Evolutionary conservation across 305 asterid genomes (phyloP), one percentile per base, ranked within the genome.

Genomic region (Stenogyne calaminthoides): DNA sequence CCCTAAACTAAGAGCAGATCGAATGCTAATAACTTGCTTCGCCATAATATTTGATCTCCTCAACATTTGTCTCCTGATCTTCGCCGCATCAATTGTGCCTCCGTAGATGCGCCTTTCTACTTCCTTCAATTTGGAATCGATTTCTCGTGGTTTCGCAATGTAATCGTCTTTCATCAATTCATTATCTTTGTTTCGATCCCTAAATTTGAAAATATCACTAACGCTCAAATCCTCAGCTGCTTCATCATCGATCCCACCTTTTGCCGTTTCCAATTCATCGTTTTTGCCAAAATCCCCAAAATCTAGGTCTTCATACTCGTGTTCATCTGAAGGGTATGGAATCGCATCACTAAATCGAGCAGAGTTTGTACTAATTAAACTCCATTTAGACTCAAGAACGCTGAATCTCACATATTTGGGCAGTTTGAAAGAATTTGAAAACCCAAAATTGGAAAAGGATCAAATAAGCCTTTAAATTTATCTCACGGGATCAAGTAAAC

Each of bases 1-100:
- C 4, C 95, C 92, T 55, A 89, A 79, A 73, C 74, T 67, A 68
- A 85, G 80, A 70, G 95, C 95, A 25, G 95, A 87, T 9, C 80
- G 73, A 71, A 85, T 81, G 81, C 89, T 81, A 82, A 89, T 87
- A 15, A 89, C 95, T 81, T 89, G 95, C 84, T 89, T 89, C 1
- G 95, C 95, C 69, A 87, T 84, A 49, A 87, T 25, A 73, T 61
- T 79, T 18, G 91, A 84, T 79, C 89, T 87, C 83, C 81, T 84
- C 84, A 81, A 70, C 84, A 72, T 76, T 69, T 79, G 88, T 72
- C 83, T 77, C 81, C 83, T 78, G 70, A 69, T 78, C 57, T 44
- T 63, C 67, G 68, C 68, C 72, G 29, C 76, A 57, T 62, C 68
- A n/a, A 54, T 74, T 69, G 60, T 15, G 64, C 78, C 75, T 20